Percentiles rank a stretch among this genome's conserved stretches.
phyloP scores from a whole-genome alignment of 441 rosid species.

The Flueggea neowawraea region DNA sequence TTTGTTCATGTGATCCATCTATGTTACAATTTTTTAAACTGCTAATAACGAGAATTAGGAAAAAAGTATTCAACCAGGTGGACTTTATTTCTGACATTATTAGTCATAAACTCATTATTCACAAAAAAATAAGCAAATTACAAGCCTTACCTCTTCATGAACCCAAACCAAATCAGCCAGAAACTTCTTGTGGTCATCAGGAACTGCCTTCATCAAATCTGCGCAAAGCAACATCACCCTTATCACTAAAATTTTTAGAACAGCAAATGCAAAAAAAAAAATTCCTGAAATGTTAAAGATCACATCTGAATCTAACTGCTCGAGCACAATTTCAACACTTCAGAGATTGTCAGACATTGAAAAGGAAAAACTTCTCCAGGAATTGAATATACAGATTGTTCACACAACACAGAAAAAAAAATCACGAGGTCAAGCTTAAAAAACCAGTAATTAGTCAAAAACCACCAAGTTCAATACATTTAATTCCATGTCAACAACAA shows the following conservation, averaged over 20 bases:
- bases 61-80: too few species aligned
- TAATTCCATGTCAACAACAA: too few species aligned
- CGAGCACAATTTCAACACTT: constrained; percentile 1
- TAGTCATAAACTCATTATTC: background rate
- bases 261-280: background rate
- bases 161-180: constrained; percentile 79
- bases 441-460: too few species aligned
- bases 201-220: constrained; percentile 73
- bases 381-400: background rate
- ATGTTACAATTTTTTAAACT: too few species aligned
- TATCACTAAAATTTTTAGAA: background rate
- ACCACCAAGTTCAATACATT: too few species aligned
- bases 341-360: background rate
- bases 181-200: constrained; percentile 83
- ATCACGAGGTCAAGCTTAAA: too few species aligned
- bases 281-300: background rate
- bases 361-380: too few species aligned
- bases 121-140: constrained; percentile 1
- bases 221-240: constrained; percentile 8
- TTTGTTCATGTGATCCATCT: background rate
- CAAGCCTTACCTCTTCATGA: constrained; percentile 60
- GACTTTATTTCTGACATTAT: too few species aligned
- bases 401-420: background rate
- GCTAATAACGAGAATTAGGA: too few species aligned
- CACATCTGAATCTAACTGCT: background rate